A percentile compares a stretch with the other conserved stretches of the same genome.
These are phyloP conservation scores for Lichtheimia ornata DNA, from an alignment of 371 early-diverging fungal species.

Conservation along the genomic window DNA sequence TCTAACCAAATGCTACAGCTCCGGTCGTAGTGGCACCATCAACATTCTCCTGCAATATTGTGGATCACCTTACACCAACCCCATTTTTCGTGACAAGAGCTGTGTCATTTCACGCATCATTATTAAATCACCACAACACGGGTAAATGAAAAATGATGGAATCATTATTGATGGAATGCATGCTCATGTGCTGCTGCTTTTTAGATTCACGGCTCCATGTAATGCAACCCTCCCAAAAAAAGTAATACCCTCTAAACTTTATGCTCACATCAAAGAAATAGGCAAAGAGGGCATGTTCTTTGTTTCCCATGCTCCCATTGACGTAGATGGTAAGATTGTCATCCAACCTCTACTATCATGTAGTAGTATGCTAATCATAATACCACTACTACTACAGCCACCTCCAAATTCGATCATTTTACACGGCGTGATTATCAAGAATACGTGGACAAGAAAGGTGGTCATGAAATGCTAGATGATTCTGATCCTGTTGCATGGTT, in stretches of 20 bases:
- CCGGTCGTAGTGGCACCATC: constrained; percentile 26
- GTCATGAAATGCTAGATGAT: constrained; percentile 12
- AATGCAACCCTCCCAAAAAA: background rate
- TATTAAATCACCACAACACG: constrained; percentile 29
- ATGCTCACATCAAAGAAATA: background rate
- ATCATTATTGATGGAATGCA: too few relatives aligned
- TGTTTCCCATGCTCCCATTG: constrained; percentile 21
- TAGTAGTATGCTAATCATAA: background rate
- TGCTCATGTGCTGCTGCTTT: background rate
- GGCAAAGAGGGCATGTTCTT: constrained; percentile 37
- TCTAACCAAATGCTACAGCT: constrained; percentile 15
- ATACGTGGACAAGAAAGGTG: constrained; percentile 6
- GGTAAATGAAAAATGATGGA: constrained; percentile 9
- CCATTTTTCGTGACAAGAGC: constrained; percentile 15
- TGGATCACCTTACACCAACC: constrained; percentile 6
- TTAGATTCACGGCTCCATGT: constrained; percentile 35
- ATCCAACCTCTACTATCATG: background rate
- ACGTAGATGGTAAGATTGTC: constrained; percentile 11
- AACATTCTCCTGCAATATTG: constrained; percentile 28
- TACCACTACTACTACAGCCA: background rate
- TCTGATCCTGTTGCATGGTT: constrained; percentile 32
- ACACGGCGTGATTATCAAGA: constrained; percentile 16
- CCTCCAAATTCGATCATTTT: constrained; percentile 17
- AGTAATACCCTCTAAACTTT: too few relatives aligned
- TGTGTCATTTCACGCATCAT: constrained; percentile 30